Evolutionary conservation across 306 rosid genomes (phyloP).

Genomic region (Corylus americana): DNA sequence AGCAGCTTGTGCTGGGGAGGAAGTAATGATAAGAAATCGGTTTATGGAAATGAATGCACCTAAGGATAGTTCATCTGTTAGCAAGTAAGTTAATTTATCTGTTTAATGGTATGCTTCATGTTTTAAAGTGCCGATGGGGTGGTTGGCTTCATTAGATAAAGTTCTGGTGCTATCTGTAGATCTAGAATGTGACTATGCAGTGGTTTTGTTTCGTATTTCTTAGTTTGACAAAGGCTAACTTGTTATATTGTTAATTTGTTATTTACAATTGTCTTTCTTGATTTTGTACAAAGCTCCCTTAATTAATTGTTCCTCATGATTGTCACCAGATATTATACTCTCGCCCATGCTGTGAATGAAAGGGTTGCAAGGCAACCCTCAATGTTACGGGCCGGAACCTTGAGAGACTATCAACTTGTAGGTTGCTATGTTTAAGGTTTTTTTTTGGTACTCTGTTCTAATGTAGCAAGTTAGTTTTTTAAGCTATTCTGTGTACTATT

Average conservation of each 20-base stretch:
- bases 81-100: conserved; percentile 59
- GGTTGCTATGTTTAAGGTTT: conserved; percentile 37
- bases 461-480: conserved; percentile 16
- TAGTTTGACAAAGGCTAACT: background rate
- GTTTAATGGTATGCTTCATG: conserved; percentile 25
- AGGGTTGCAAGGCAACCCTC: conserved; percentile 86
- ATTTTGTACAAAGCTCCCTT: background rate
- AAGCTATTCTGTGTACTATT: conserved; percentile 18
- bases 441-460: conserved; percentile 9
- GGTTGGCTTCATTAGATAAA: conserved; percentile 7
- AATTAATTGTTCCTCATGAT: background rate
- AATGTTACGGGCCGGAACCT: conserved; percentile 85
- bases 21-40: conserved; percentile 91
- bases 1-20: conserved; percentile 97
- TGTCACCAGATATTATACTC: conserved; percentile 80
- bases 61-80: conserved; percentile 80
- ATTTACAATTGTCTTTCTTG: conserved; percentile 20
- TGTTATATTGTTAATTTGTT: background rate
- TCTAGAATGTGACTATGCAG: background rate
- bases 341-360: conserved; percentile 98
- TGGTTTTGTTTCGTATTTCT: background rate
- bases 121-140: conserved; percentile 6
- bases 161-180: background rate
- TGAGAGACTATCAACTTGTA: conserved; percentile 99
- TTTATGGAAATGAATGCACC: conserved; percentile 97